These are phyloP conservation scores for Fraxinus sp. DNA, from an alignment of 305 asterid genomes.

Conservation along the genomic window DNA sequence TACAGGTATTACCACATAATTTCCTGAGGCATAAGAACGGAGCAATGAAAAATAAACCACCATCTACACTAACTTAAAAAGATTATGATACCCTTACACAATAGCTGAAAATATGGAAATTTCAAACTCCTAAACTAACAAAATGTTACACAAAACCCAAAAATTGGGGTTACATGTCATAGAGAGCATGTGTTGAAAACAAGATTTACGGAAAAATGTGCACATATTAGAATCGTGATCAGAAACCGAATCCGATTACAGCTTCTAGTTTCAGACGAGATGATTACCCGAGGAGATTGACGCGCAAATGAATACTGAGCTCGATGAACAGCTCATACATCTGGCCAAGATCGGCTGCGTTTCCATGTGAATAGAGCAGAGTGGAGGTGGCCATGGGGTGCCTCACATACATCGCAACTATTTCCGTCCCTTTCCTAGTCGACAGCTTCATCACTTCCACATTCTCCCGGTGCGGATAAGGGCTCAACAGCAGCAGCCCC, in stretches of 20 bases:
- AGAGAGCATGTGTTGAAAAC: background rate
- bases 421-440: conserved; percentile 78
- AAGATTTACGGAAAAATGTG: background rate
- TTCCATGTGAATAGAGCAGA: conserved; percentile 84
- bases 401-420: conserved; percentile 79
- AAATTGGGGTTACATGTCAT: background rate
- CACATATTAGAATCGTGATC: background rate
- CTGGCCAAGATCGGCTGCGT: conserved; percentile 98
- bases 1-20: background rate
- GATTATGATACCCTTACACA: background rate
- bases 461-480: conserved; percentile 88
- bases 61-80: background rate
- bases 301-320: conserved; percentile 84
- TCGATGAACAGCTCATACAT: conserved; percentile 91
- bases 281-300: conserved; percentile 82
- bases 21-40: background rate
- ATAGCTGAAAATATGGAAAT: background rate
- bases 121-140: background rate
- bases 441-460: conserved; percentile 79
- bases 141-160: background rate
- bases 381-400: conserved; percentile 90
- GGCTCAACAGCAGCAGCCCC: conserved; percentile 69
- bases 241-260: background rate
- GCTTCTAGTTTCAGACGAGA: background rate
- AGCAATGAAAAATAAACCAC: background rate